Base-by-base conservation (phyloP, 768 basidiomycete genomes). In the Strobilomyces confusus region DNA sequence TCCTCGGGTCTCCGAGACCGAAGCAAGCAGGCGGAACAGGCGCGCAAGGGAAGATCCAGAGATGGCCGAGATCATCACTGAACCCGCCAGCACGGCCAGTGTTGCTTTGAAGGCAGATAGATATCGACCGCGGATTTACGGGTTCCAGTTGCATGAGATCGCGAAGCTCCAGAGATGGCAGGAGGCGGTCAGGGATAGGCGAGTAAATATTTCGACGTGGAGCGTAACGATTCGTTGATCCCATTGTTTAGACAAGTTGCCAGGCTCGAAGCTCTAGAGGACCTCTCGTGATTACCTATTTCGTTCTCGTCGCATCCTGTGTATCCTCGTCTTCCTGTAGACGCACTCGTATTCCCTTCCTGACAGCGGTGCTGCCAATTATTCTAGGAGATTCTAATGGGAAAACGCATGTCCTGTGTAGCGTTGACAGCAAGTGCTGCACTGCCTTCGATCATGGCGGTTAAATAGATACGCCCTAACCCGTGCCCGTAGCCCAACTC, bases 111-210 rank as follows among this genome's bases (percentile, higher is more conserved):
- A 95, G 73, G 91, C 92, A 25, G 97, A 98, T 66, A 70, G 92
- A 59, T 95, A 97, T 69, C 78, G 90, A 49, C 95, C 95, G 30
- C 84, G 86, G 65, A 95, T 98, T 48, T 98, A 98, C 71, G 97
- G 97, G 2, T 99, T 99, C 80, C 92, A 94, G 72, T 75, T 98
- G 33, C 82, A 98, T 64, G 97, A 98, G 75, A 86, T 82, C 55
- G 95, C 95, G 17, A 95, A 88, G 70, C 71, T 97, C 60, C 89
- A 94, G 67, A 77, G 95, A 63, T 99, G 97, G 97, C 92, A 98
- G 70, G 92, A 93, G 72, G 95, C 92, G 4, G 81, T 88, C 34
- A 74, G 95, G 49, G 95, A 98, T 71, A 80, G 81, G 92, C 88
- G 53, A 60, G 64, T 60, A 33, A 12, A 49, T 13, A 20, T 22